Evolutionary conservation across 31 red algal species (phyloP).

Genomic region (Odonthalia washingtoniensis): DNA sequence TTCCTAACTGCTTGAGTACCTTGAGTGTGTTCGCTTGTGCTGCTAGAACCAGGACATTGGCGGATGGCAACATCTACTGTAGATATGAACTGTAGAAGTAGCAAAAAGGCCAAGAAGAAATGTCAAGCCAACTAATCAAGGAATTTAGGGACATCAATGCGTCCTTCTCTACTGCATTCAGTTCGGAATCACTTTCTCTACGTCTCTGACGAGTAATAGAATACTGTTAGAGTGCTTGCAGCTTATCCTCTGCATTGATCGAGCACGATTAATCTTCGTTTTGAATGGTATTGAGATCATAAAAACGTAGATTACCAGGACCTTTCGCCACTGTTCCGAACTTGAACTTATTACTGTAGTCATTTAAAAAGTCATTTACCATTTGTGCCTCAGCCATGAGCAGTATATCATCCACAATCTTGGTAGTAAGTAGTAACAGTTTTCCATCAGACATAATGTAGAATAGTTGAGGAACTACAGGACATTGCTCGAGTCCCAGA

Average conservation of each 20-base stretch:
- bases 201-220: no score
- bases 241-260: no score
- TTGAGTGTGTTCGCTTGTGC: background rate
- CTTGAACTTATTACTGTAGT: background rate
- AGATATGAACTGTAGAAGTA: background rate
- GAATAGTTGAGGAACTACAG: no score
- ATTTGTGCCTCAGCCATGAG: background rate
- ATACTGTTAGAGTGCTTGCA: background rate
- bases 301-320: background rate
- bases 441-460: slow-evolving; percentile 6
- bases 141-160: background rate
- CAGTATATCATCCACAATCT: slow-evolving; percentile 17
- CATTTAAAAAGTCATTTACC: no score
- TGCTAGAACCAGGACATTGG: background rate
- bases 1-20: background rate
- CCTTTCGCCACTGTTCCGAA: background rate
- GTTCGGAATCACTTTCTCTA: no score
- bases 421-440: background rate
- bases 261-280: background rate
- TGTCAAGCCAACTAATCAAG: slow-evolving; percentile 1
- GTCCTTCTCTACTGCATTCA: no score
- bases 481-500: no score
- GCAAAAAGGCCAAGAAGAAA: background rate
- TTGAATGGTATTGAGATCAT: background rate
- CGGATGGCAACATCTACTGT: background rate